Percentiles rank a stretch among this genome's conserved stretches.
phyloP scores from a whole-genome alignment of 2,329 filamentous ascomycete genomes.

The Helicocarpus griseus region DNA sequence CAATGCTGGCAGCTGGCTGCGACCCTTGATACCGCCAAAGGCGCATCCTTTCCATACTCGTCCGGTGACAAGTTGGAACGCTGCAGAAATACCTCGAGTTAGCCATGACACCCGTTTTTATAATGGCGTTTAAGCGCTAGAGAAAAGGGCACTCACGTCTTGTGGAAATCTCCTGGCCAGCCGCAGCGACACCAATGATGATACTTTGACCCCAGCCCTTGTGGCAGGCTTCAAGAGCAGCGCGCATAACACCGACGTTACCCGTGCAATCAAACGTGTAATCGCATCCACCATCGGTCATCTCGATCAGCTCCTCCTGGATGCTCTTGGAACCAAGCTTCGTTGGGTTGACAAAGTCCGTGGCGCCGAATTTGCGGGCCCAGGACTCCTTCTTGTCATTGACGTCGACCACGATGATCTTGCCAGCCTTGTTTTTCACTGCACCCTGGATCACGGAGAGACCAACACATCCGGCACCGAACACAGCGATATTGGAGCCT shows the following conservation, averaged over 20 bases:
- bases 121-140: background rate
- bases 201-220: conserved; percentile 99
- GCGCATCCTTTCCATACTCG: conserved; percentile 97
- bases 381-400: conserved; percentile 88
- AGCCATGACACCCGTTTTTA: conserved; percentile 1
- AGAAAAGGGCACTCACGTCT: conserved; percentile 57
- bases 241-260: conserved; percentile 91
- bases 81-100: conserved; percentile 34
- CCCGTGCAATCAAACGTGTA: conserved; percentile 99
- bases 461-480: conserved; percentile 92
- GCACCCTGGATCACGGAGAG: conserved; percentile 92
- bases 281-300: conserved; percentile 96
- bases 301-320: conserved; percentile 86
- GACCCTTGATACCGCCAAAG: conserved; percentile 96
- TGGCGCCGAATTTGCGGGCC: conserved; percentile 89
- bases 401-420: conserved; percentile 59
- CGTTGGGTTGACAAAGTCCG: conserved; percentile 89
- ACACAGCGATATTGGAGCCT: conserved; percentile 81
- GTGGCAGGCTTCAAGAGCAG: conserved; percentile 93
- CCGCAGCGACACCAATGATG: conserved; percentile 92
- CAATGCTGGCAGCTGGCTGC: conserved; percentile 77
- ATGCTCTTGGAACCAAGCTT: conserved; percentile 67
- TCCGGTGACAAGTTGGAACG: conserved; percentile 97
- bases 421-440: conserved; percentile 65
- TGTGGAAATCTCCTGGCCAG: conserved; percentile 89